A percentile compares a stretch with the other conserved stretches of the same genome.
Conservation (phyloP, 805 yeast species). For the Candida jianshihensis region DNA sequence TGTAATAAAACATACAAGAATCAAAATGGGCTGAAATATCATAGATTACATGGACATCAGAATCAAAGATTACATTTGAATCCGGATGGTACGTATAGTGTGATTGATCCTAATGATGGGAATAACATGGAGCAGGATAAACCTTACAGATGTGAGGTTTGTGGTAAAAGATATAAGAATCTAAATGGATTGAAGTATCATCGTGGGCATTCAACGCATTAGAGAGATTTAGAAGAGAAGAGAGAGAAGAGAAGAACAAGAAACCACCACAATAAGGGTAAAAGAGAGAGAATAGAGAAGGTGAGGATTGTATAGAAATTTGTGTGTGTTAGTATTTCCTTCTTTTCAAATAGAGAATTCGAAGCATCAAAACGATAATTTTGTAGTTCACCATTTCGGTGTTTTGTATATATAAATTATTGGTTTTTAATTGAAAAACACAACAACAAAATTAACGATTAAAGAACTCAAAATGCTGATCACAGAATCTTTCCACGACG, state of each 20-base stretch:
- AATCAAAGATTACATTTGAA: slow-evolving; percentile 87
- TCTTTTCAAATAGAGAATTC: too few species aligned
- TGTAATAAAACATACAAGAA: slow-evolving; percentile 97
- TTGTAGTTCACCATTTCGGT: too few species aligned
- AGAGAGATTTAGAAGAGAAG: neutral
- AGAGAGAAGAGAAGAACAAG: neutral
- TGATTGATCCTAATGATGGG: slow-evolving; percentile 92
- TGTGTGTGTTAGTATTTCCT: too few species aligned
- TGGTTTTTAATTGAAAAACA: too few species aligned
- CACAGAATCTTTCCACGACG: slow-evolving; percentile 57
- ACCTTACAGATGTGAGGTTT: slow-evolving; percentile 96
- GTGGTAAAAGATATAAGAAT: slow-evolving; percentile 95
- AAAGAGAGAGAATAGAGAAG: neutral
- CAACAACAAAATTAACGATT: neutral
- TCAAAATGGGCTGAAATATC: slow-evolving; percentile 95
- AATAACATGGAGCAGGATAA: slow-evolving; percentile 95
- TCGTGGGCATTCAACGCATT: slow-evolving; percentile 97
- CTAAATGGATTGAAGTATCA: slow-evolving; percentile 95
- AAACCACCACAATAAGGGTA: neutral
- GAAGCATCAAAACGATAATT: too few species aligned
- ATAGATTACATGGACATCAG: slow-evolving; percentile 93
- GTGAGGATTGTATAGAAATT: neutral
- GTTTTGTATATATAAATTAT: too few species aligned
- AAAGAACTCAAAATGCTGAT: slow-evolving; percentile 45
- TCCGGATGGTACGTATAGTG: slow-evolving; percentile 87